Conservation (phyloP, 2,329 filamentous ascomycete species). For the Xylariaceae sp. region DNA sequence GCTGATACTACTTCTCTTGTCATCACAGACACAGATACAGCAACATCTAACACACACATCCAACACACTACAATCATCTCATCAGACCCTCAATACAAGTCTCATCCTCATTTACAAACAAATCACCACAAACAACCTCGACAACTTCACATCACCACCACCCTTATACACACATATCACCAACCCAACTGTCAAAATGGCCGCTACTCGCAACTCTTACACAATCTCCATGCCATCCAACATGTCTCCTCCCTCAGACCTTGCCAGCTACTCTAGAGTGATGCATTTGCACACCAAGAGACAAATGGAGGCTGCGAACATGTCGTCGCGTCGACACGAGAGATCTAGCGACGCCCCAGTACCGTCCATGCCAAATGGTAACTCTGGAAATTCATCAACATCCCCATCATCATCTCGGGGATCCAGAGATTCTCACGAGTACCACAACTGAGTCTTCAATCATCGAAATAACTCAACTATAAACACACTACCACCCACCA, state of each 20-base stretch:
- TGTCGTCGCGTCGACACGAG: constrained; percentile 39
- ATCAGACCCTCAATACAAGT: too few species aligned
- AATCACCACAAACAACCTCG: too few species aligned
- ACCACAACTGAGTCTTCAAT: constrained; percentile 25
- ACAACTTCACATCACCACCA: too few species aligned
- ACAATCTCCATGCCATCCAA: constrained; percentile 27
- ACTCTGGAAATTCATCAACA: constrained; percentile 9
- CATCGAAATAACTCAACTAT: too few species aligned
- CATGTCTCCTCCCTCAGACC: constrained; percentile 30
- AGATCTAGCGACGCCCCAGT: constrained; percentile 16
- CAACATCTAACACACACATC: too few species aligned
- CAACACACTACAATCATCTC: too few species aligned
- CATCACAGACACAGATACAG: too few species aligned
- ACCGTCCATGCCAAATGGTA: constrained; percentile 27
- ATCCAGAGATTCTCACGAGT: constrained; percentile 20
- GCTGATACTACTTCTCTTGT: too few species aligned
- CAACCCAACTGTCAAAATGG: neutral
- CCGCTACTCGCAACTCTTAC: constrained; percentile 22
- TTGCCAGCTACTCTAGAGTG: constrained; percentile 51
- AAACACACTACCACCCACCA: too few species aligned
- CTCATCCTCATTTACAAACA: too few species aligned
- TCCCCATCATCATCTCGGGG: constrained; percentile 9
- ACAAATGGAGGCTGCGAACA: constrained; percentile 59
- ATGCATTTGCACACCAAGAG: constrained; percentile 66
- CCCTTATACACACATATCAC: neutral